Conservation (phyloP, 2,329 filamentous ascomycete genomes). For the Mycosphaerella sp. region DNA sequence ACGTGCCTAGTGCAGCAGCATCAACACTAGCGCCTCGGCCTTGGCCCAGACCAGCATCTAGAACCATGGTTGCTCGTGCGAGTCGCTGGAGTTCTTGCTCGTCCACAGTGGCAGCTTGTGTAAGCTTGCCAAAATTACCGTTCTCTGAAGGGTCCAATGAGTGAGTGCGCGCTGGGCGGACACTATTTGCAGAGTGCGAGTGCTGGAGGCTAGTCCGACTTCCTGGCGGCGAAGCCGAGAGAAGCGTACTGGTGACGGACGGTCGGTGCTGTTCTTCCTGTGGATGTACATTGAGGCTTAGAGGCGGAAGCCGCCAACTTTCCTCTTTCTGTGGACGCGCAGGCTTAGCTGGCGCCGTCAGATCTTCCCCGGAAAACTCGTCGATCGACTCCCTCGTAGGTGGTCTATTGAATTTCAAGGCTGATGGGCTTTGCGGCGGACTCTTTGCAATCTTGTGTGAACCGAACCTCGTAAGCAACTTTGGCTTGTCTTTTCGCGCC, state of each 20-base stretch:
- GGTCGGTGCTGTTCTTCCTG: conserved; percentile 30
- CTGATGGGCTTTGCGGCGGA: conserved; percentile 27
- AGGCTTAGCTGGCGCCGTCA: conserved; percentile 43
- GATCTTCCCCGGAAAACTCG: conserved; percentile 37
- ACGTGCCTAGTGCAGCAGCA: conserved; percentile 17
- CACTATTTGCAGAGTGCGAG: conserved; percentile 30
- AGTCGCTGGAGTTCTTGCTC: conserved; percentile 25
- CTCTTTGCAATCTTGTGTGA: conserved; percentile 19
- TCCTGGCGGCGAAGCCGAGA: conserved; percentile 23
- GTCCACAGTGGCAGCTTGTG: conserved; percentile 21
- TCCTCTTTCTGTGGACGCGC: conserved; percentile 23
- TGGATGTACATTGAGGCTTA: conserved; percentile 29
- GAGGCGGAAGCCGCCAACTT: conserved; percentile 32
- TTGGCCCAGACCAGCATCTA: background rate
- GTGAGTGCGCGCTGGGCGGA: conserved; percentile 19
- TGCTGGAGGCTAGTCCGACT: conserved; percentile 25
- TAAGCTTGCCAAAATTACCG: conserved; percentile 12
- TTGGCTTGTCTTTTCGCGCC: conserved; percentile 24
- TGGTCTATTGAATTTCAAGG: conserved; percentile 17
- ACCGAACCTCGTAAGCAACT: conserved; percentile 23
- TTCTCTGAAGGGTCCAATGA: conserved; percentile 23
- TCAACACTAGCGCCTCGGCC: conserved; percentile 18
- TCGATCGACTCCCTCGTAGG: conserved; percentile 29
- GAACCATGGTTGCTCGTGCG: conserved; percentile 19
- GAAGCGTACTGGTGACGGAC: conserved; percentile 32